These are phyloP conservation scores for Coix lacrymajobi DNA, from an alignment of 176 grass and related monocot species.

Conservation along the genomic window DNA sequence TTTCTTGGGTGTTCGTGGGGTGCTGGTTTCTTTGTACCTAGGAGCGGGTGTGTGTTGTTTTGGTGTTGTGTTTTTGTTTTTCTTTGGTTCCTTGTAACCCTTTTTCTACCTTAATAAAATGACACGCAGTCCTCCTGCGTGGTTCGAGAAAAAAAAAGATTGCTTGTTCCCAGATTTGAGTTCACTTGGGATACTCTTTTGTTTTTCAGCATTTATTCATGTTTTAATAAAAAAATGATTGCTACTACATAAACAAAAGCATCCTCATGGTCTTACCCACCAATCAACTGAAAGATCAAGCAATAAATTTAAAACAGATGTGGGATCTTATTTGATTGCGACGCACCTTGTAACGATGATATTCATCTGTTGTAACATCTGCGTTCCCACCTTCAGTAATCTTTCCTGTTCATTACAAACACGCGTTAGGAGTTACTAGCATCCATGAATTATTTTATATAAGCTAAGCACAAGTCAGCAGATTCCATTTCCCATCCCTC, in stretches of 20 bases:
- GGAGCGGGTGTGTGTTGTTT: too few relatives aligned
- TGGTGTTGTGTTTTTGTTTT: too few relatives aligned
- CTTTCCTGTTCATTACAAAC: conserved; percentile 31
- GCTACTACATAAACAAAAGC: neutral
- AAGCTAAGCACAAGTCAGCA: too few relatives aligned
- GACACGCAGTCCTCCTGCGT: too few relatives aligned
- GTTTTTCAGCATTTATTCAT: neutral
- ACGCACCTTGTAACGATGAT: conserved; percentile 62
- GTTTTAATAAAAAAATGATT: neutral
- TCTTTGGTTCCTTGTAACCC: too few relatives aligned
- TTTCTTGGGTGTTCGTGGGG: too few relatives aligned
- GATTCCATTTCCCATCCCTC: neutral
- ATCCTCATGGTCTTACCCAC: neutral
- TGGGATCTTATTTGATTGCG: neutral
- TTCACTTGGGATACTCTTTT: neutral
- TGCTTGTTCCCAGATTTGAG: conserved; percentile 2
- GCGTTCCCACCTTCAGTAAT: conserved; percentile 43
- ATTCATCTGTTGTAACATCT: conserved; percentile 61
- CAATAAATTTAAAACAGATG: neutral
- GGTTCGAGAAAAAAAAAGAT: too few relatives aligned
- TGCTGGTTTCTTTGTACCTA: too few relatives aligned
- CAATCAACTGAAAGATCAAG: neutral
- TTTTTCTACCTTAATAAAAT: too few relatives aligned
- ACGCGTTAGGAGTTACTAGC: neutral
- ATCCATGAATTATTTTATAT: neutral